A percentile compares a stretch with the other conserved stretches of the same genome.
phyloP scores from a whole-genome alignment of 192 early-diverging fungal species.

The Coemansia sp. region DNA sequence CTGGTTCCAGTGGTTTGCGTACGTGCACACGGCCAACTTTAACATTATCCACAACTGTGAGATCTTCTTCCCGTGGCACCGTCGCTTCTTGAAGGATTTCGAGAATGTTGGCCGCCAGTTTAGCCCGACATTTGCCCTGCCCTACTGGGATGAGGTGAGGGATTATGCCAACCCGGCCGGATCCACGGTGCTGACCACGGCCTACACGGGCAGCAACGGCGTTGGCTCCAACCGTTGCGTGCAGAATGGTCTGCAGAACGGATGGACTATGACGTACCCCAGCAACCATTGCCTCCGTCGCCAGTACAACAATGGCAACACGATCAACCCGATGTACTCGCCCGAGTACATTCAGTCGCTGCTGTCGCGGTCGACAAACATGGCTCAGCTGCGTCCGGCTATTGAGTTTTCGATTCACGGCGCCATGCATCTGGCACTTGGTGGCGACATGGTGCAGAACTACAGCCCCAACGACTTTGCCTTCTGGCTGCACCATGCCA shows the following conservation, averaged over 20 bases:
- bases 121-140: slow-evolving; percentile 36
- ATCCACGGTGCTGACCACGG: slow-evolving; percentile 34
- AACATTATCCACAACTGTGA: slow-evolving; percentile 44
- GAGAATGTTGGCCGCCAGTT: slow-evolving; percentile 45
- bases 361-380: slow-evolving; percentile 33
- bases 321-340: slow-evolving; percentile 44
- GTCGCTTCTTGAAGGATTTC: slow-evolving; percentile 51
- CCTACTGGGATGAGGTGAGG: slow-evolving; percentile 56
- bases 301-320: slow-evolving; percentile 48
- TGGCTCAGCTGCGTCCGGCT: slow-evolving; percentile 45
- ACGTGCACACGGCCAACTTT: slow-evolving; percentile 40
- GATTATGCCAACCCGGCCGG: slow-evolving; percentile 51
- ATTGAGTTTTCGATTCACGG: slow-evolving; percentile 53
- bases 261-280: slow-evolving; percentile 30
- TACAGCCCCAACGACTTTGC: slow-evolving; percentile 56
- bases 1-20: slow-evolving; percentile 45
- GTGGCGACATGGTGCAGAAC: slow-evolving; percentile 52
- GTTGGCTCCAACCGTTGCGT: slow-evolving; percentile 34
- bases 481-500: slow-evolving; percentile 58
- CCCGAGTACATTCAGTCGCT: slow-evolving; percentile 52
- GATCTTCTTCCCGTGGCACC: slow-evolving; percentile 56
- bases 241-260: slow-evolving; percentile 22
- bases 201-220: slow-evolving; percentile 48
- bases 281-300: slow-evolving; percentile 47
- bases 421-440: slow-evolving; percentile 42